These are phyloP conservation scores for Litchi chinensis DNA, from an alignment of 345 rosid genomes.

Conservation along the genomic window DNA sequence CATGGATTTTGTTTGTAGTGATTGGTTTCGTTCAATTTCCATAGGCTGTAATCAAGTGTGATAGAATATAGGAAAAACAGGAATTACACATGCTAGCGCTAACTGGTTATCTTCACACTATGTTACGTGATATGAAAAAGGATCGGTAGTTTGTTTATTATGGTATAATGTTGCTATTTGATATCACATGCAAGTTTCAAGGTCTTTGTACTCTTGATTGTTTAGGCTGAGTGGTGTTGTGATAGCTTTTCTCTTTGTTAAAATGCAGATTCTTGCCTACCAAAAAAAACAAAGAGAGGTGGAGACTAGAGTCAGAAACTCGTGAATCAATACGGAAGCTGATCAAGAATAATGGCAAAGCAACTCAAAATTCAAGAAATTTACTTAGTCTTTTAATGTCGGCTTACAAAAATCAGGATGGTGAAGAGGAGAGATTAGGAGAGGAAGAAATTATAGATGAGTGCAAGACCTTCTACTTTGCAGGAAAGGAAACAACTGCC, in stretches of 20 bases:
- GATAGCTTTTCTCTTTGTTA: background rate
- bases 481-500: slow-evolving; percentile 84
- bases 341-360: slow-evolving; percentile 41
- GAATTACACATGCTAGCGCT: no score
- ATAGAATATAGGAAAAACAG: no score
- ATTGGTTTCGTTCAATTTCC: no score
- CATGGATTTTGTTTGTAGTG: background rate
- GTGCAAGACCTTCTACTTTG: slow-evolving; percentile 87
- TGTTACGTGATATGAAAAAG: background rate
- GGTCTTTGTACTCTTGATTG: no score
- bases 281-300: slow-evolving; percentile 70
- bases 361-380: slow-evolving; percentile 44
- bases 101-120: background rate
- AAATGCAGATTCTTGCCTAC: slow-evolving; percentile 70
- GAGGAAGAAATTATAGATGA: slow-evolving; percentile 79
- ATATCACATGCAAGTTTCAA: background rate
- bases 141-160: background rate
- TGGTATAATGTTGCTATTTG: background rate
- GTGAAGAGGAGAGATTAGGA: slow-evolving; percentile 56
- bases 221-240: background rate
- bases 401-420: slow-evolving; percentile 50
- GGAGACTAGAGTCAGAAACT: slow-evolving; percentile 70
- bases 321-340: slow-evolving; percentile 55
- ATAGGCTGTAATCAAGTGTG: no score
- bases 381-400: slow-evolving; percentile 60